Evolutionary conservation across 192 early-diverging fungal genomes (phyloP), one percentile per base, ranked within the genome.

Genomic region (Kappamyces sp.): DNA sequence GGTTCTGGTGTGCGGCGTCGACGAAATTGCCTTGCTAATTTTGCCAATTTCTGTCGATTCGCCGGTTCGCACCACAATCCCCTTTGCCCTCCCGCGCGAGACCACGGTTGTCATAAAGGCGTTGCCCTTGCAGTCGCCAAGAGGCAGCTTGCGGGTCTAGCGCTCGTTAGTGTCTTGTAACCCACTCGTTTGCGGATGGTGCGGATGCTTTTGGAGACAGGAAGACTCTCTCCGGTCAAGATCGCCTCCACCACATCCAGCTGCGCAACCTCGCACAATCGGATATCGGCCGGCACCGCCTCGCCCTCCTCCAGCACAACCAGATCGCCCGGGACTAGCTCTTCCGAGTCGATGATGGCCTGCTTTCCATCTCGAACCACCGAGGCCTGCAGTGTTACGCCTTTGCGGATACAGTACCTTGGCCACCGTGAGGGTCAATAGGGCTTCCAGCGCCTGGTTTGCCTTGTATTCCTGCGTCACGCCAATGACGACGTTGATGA

Each of bases 21-120:
- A 68, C 3, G 72, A 67, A 61, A 98, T 94, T 15, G 94, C 91
- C 3, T 82, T 81, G 70, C 84, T 89, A 61, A 98, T 97, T 64
- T 89, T 87, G 38, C 95, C 95, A 62, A 98, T 96, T 74, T 98
- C 95, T 23, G 94, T 94, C 37, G 73, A 66, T 34, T 76, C 60
- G 43, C 94, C 95, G 3, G 89, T 93, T 53, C 93, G 79, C 23
- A 93, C 92, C 8, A 97, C 95, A 48, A 98, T 79, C 31, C 92
- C 95, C 49, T 90, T 89, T 9, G 84, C 94, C 36, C 95, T 86
- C 33, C 95, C 95, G 32, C 87, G 83, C 37, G 91, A 81, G 32
- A 97, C 90, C 3, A 90, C 76, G 2, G 94, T 98, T 6, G 92
- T 86, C 94, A 95, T 97, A 68, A 98, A 98, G 4, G 91, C 92